These are phyloP conservation scores for Nitzschia sp. DNA, from an alignment of 108 stramenopile species.

Conservation along the genomic window DNA sequence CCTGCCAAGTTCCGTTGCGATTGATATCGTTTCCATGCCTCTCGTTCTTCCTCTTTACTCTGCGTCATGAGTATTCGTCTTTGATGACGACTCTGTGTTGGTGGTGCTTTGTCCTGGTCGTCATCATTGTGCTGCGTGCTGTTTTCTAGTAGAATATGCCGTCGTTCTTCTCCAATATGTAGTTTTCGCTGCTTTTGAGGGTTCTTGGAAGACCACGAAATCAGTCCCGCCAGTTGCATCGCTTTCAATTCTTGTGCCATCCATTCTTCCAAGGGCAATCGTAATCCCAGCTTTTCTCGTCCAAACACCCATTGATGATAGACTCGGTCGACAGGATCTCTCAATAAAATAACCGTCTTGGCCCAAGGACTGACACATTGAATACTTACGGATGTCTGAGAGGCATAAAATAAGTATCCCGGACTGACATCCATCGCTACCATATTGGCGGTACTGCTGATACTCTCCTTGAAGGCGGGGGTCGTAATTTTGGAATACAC, in stretches of 20 bases:
- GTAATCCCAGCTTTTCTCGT: conserved; percentile 5
- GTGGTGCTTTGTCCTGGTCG: background rate
- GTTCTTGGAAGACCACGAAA: background rate
- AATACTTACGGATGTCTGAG: conserved; percentile 17
- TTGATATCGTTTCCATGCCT: conserved; percentile 32
- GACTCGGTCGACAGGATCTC: conserved; percentile 41
- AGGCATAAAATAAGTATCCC: conserved; percentile 30
- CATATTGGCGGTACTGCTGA: background rate
- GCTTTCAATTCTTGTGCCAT: conserved; percentile 31
- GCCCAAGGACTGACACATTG: conserved; percentile 36
- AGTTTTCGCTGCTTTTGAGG: background rate
- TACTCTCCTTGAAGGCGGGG: background rate
- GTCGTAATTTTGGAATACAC: conserved; percentile 12
- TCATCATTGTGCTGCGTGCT: background rate
- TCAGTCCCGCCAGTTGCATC: conserved; percentile 12
- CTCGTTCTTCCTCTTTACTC: conserved; percentile 3
- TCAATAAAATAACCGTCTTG: conserved; percentile 31
- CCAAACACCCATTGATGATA: conserved; percentile 37
- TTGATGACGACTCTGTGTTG: too few species aligned
- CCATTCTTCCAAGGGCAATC: conserved; percentile 28
- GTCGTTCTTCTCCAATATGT: conserved; percentile 5
- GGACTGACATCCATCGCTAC: conserved; percentile 39
- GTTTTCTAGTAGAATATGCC: background rate
- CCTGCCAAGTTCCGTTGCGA: conserved; percentile 10
- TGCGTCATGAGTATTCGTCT: too few species aligned